Percentiles rank a stretch among this genome's conserved stretches.
Conservation (phyloP, 1,139 yeast species). For the Hyphopichia wangnamkhiaoensis region DNA sequence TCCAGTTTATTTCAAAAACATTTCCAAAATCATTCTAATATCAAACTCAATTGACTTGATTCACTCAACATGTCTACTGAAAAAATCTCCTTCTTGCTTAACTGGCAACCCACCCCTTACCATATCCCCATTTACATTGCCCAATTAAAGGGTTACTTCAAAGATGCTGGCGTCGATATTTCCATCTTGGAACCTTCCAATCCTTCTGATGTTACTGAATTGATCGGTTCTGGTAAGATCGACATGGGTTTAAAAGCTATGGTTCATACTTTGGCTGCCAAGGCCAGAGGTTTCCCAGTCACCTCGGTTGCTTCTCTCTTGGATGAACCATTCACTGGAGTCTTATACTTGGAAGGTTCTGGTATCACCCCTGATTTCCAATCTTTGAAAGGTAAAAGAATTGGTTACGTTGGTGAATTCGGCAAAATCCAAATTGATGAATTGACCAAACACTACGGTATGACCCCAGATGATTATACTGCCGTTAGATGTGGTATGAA, state of each 20-base stretch:
- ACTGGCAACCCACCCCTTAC: conserved; percentile 62
- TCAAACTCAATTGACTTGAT: no score
- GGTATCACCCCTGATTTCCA: conserved; percentile 54
- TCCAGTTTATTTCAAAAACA: no score
- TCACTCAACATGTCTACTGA: conserved; percentile 24
- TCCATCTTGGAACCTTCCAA: conserved; percentile 59
- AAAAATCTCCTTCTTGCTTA: conserved; percentile 53
- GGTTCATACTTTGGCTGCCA: conserved; percentile 63
- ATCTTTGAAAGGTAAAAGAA: conserved; percentile 53
- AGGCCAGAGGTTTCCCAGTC: conserved; percentile 59
- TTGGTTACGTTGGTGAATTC: conserved; percentile 61
- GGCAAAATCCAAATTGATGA: conserved; percentile 62
- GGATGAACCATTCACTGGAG: conserved; percentile 61
- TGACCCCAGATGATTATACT: conserved; percentile 56
- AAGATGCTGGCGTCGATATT: conserved; percentile 51
- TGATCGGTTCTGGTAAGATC: conserved; percentile 57
- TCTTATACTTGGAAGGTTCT: conserved; percentile 50
- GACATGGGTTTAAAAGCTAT: conserved; percentile 64
- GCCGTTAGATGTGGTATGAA: conserved; percentile 66
- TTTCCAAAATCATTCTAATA: no score
- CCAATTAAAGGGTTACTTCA: conserved; percentile 51
- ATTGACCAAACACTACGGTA: conserved; percentile 54
- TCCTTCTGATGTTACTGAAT: conserved; percentile 60
- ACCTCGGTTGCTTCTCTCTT: conserved; percentile 56
- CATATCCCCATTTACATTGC: conserved; percentile 57